These are phyloP conservation scores for Corymbia calophylla DNA, from an alignment of 441 rosid genomes.

Conservation along the genomic window DNA sequence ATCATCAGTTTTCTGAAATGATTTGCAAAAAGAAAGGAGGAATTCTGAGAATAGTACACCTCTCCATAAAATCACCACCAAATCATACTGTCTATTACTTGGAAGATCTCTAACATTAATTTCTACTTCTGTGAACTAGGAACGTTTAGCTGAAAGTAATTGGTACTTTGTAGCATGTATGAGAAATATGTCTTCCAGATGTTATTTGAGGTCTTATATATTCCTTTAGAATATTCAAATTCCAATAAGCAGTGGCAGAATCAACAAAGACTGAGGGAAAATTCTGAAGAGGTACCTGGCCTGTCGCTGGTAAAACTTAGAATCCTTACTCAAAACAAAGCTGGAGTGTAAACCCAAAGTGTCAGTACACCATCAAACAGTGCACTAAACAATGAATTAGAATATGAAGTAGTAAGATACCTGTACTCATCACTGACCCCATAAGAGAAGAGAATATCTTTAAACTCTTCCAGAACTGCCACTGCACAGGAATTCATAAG, in stretches of 20 bases:
- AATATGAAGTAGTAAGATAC: constrained; percentile 19
- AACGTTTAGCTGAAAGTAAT: neutral
- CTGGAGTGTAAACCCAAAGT: constrained; percentile 30
- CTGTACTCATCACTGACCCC: constrained; percentile 97
- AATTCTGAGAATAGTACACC: neutral
- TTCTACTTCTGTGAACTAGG: neutral
- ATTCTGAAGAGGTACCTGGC: constrained; percentile 39
- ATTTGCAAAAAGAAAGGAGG: neutral
- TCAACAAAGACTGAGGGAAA: neutral
- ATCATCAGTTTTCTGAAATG: neutral
- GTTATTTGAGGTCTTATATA: neutral
- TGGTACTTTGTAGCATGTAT: neutral
- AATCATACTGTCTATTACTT: neutral
- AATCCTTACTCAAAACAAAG: constrained; percentile 65
- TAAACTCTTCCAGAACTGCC: constrained; percentile 62
- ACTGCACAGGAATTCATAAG: constrained; percentile 93
- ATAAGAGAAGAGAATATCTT: constrained; percentile 63
- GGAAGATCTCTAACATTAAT: neutral
- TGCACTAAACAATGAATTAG: neutral
- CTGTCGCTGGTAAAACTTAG: constrained; percentile 51
- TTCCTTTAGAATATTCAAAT: neutral
- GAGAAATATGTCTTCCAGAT: neutral
- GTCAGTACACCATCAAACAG: neutral
- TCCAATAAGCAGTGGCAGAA: neutral
- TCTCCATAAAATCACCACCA: neutral